A percentile compares a stretch with the other conserved stretches of the same genome.
These are phyloP conservation scores for Aspergillus viridinutans DNA, from an alignment of 2,329 filamentous ascomycete species.

Conservation along the genomic window DNA sequence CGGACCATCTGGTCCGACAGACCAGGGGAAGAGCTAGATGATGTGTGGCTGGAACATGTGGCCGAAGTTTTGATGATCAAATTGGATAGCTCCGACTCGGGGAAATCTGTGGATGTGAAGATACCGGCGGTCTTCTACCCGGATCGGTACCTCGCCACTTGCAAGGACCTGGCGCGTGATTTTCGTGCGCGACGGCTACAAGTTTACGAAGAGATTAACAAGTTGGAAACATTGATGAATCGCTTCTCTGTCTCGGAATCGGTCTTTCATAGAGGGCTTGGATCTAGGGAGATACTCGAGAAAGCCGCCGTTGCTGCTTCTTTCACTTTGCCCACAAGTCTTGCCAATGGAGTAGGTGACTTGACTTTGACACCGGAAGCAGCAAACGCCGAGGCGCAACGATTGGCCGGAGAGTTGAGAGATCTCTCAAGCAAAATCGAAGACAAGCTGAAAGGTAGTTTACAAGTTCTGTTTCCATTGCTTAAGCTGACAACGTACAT, in stretches of 20 bases:
- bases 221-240: slow-evolving; percentile 28
- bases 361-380: slow-evolving; percentile 13
- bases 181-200: slow-evolving; percentile 42
- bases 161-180: slow-evolving; percentile 44
- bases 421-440: slow-evolving; percentile 36
- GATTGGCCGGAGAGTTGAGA: slow-evolving; percentile 33
- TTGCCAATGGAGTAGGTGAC: slow-evolving; percentile 11
- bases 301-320: slow-evolving; percentile 32
- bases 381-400: slow-evolving; percentile 20
- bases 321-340: slow-evolving; percentile 21
- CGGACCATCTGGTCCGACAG: slow-evolving; percentile 46
- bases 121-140: slow-evolving; percentile 54
- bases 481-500: not conserved
- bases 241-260: slow-evolving; percentile 25
- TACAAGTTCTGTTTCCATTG: not conserved
- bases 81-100: slow-evolving; percentile 34
- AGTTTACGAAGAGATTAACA: slow-evolving; percentile 29
- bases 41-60: slow-evolving; percentile 45
- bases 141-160: slow-evolving; percentile 57
- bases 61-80: slow-evolving; percentile 55
- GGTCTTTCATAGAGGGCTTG: slow-evolving; percentile 16
- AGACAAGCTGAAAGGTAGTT: slow-evolving; percentile 37
- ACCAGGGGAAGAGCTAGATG: slow-evolving; percentile 36
- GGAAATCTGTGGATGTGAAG: slow-evolving; percentile 42
- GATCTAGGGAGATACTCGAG: slow-evolving; percentile 30